Evolutionary conservation across 148 eudicot genomes (phyloP).

Genomic region (Persicaria maculosa): DNA sequence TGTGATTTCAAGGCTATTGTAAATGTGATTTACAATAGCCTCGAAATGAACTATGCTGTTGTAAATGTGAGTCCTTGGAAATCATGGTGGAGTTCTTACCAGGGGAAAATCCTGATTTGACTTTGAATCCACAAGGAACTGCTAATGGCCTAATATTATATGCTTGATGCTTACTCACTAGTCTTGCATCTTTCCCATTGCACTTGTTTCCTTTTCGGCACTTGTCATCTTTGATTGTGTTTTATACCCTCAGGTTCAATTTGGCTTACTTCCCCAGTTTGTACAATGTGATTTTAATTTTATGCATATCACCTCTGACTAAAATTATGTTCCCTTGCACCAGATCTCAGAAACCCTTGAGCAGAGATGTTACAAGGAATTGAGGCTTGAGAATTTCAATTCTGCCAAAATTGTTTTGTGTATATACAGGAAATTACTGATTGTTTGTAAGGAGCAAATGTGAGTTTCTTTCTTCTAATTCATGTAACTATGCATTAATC

Average conservation of each 20-base stretch:
- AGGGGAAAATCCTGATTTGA: not conserved
- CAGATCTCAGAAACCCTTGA: constrained; percentile 87
- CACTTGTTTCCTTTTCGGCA: not conserved
- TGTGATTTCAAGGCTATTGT: too few relatives aligned
- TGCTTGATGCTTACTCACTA: not conserved
- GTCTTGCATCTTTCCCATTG: not conserved
- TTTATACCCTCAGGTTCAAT: not conserved
- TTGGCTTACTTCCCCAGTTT: not conserved
- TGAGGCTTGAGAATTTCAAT: constrained; percentile 56
- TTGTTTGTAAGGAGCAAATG: constrained; percentile 90
- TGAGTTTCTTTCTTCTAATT: constrained; percentile 29
- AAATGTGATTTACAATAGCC: too few relatives aligned
- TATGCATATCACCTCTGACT: constrained; percentile 1
- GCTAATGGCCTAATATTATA: not conserved
- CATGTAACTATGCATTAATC: not conserved
- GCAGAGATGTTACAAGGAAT: constrained; percentile 87
- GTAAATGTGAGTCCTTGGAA: not conserved
- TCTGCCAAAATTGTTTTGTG: constrained; percentile 66
- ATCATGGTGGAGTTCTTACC: not conserved
- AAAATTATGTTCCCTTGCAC: constrained; percentile 14
- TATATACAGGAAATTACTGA: constrained; percentile 69
- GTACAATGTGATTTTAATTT: not conserved
- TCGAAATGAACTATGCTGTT: not conserved
- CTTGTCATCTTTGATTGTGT: not conserved
- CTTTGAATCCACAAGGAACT: not conserved